Evolutionary conservation across 2,329 filamentous ascomycete genomes (phyloP).

Genomic region (Fusarium foetens): DNA sequence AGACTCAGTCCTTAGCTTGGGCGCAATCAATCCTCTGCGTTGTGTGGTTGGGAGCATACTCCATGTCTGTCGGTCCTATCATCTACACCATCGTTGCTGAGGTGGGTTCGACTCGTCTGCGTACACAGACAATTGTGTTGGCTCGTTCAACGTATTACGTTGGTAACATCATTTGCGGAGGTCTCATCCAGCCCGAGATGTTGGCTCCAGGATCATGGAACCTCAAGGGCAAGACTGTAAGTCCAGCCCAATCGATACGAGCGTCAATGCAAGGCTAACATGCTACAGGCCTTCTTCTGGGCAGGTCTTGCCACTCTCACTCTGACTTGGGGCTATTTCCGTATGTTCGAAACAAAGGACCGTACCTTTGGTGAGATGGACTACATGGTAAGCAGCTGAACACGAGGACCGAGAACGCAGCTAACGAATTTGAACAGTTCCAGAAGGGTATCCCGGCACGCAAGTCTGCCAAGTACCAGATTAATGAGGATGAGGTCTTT

Average conservation of each 20-base stretch:
- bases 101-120: slow-evolving; percentile 54
- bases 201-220: slow-evolving; percentile 54
- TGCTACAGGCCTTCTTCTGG: slow-evolving; percentile 55
- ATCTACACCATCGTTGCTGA: slow-evolving; percentile 57
- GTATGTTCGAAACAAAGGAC: slow-evolving; percentile 57
- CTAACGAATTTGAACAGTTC: slow-evolving; percentile 42
- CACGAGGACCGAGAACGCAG: neutral
- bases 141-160: slow-evolving; percentile 53
- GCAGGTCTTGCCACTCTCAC: slow-evolving; percentile 50
- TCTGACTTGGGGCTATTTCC: slow-evolving; percentile 55
- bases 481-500: slow-evolving; percentile 50
- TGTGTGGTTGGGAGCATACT: slow-evolving; percentile 58
- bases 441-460: slow-evolving; percentile 52
- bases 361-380: slow-evolving; percentile 59
- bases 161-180: slow-evolving; percentile 54
- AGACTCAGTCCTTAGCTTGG: slow-evolving; percentile 51
- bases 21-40: slow-evolving; percentile 55
- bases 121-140: slow-evolving; percentile 56
- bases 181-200: slow-evolving; percentile 52
- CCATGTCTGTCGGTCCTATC: slow-evolving; percentile 57
- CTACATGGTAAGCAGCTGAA: slow-evolving; percentile 48
- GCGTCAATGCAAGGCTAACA: slow-evolving; percentile 6
- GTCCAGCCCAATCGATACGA: neutral
- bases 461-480: slow-evolving; percentile 51
- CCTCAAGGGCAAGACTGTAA: slow-evolving; percentile 52